A percentile compares a stretch with the other conserved stretches of the same genome.
Evolutionary conservation across 192 early-diverging fungal species (phyloP).

Genomic region (Entomortierella lignicola): DNA sequence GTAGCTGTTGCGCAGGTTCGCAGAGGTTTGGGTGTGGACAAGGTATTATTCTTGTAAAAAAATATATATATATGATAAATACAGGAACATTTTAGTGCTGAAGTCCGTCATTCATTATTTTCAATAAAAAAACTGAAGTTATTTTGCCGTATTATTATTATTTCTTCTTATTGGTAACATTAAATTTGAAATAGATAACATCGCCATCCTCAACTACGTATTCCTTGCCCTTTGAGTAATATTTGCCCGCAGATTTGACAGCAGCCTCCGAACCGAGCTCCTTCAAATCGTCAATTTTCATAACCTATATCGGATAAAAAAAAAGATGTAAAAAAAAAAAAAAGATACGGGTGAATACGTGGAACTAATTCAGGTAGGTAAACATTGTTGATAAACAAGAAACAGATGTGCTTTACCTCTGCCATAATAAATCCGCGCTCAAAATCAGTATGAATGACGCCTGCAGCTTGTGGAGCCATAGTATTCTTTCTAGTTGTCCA

Average conservation of each 20-base stretch:
- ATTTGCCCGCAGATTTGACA: constrained; percentile 81
- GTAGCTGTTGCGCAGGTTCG: constrained; percentile 85
- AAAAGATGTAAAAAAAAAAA: no score
- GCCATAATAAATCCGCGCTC: constrained; percentile 83
- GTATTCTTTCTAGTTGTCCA: constrained; percentile 77
- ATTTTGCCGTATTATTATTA: constrained; percentile 15
- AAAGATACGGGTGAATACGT: no score
- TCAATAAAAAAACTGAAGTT: no score
- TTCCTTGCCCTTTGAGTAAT: constrained; percentile 77
- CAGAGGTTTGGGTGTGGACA: constrained; percentile 79
- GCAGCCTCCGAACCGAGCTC: constrained; percentile 71
- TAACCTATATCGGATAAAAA: constrained; percentile 23
- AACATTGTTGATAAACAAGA: no score
- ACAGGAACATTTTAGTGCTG: no score
- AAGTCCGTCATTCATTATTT: no score
- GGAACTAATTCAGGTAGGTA: no score
- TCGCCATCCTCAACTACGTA: constrained; percentile 77
- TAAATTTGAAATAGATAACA: constrained; percentile 65
- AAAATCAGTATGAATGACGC: constrained; percentile 79
- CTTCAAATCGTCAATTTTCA: constrained; percentile 70
- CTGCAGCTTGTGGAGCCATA: constrained; percentile 79
- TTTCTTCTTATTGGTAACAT: constrained; percentile 56
- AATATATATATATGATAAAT: no score
- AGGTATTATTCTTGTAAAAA: constrained; percentile 59
- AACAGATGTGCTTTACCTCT: no score